Conservation (phyloP, 352 stramenopile genomes). For the Achlya hypogyna region DNA sequence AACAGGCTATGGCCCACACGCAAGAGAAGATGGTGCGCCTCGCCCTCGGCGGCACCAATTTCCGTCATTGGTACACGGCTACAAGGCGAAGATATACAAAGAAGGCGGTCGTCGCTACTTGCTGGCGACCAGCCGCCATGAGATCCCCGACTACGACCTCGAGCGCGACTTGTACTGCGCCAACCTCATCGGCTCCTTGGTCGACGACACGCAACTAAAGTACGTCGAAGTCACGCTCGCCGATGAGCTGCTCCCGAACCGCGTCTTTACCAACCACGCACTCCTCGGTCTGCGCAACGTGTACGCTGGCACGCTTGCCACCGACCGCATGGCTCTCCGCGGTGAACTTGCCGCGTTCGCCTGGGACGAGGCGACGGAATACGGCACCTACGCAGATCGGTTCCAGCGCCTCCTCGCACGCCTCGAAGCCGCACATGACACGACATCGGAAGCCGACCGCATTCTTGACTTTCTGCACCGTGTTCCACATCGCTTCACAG, state of each 20-base stretch:
- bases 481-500: not conserved
- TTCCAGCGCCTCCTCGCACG: not conserved
- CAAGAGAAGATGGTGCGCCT: not conserved
- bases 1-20: not conserved
- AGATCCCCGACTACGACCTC: not conserved
- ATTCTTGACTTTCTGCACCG: not conserved
- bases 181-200: not conserved
- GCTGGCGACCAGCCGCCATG: not conserved
- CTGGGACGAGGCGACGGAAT: not conserved
- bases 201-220: not conserved
- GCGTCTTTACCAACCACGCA: not conserved
- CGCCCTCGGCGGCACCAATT: not conserved
- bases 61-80: not conserved
- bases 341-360: not conserved
- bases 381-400: not conserved
- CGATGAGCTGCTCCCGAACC: not conserved
- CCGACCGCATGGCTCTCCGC: not conserved
- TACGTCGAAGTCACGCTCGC: not conserved
- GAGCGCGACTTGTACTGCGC: not conserved
- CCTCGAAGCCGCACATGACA: not conserved
- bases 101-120: not conserved
- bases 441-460: not conserved
- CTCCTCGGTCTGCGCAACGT: not conserved
- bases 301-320: not conserved
- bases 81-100: not conserved